These are phyloP conservation scores for Pythium folliculosum DNA, from an alignment of 352 stramenopile genomes.

Conservation along the genomic window DNA sequence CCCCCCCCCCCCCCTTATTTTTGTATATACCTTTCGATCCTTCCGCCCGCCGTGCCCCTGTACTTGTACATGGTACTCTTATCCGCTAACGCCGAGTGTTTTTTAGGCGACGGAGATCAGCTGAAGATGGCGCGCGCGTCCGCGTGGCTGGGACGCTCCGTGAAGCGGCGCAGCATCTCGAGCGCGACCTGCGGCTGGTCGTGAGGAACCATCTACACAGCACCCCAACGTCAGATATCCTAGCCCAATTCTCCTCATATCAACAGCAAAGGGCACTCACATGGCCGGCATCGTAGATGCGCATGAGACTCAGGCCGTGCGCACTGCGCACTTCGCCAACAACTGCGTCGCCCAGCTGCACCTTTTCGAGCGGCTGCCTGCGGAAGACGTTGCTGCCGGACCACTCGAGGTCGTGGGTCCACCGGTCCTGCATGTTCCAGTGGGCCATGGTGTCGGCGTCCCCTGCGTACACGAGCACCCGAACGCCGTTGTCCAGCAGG, in stretches of 20 bases:
- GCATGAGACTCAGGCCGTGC: slow-evolving; percentile 63
- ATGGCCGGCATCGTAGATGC: slow-evolving; percentile 65
- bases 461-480: slow-evolving; percentile 70
- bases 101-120: too few relatives aligned
- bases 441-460: slow-evolving; percentile 73
- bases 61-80: too few relatives aligned
- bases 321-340: slow-evolving; percentile 49
- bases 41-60: too few relatives aligned
- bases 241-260: too few relatives aligned
- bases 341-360: slow-evolving; percentile 27
- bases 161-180: slow-evolving; percentile 54
- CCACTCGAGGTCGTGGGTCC: slow-evolving; percentile 61
- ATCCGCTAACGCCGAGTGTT: too few relatives aligned
- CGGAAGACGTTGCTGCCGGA: slow-evolving; percentile 37
- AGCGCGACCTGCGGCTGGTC: slow-evolving; percentile 58
- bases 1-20: too few relatives aligned
- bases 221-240: neutral
- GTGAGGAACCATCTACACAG: slow-evolving; percentile 62
- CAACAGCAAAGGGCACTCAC: slow-evolving; percentile 36
- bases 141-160: slow-evolving; percentile 24
- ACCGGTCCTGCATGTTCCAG: slow-evolving; percentile 68
- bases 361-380: slow-evolving; percentile 6
- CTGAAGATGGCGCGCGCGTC: slow-evolving; percentile 35
- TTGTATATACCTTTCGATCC: too few relatives aligned
- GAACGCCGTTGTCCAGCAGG: slow-evolving; percentile 54